Evolutionary conservation across 495 filamentous ascomycete genomes (phyloP).

Genomic region (Trichodelitschia bisporula): DNA sequence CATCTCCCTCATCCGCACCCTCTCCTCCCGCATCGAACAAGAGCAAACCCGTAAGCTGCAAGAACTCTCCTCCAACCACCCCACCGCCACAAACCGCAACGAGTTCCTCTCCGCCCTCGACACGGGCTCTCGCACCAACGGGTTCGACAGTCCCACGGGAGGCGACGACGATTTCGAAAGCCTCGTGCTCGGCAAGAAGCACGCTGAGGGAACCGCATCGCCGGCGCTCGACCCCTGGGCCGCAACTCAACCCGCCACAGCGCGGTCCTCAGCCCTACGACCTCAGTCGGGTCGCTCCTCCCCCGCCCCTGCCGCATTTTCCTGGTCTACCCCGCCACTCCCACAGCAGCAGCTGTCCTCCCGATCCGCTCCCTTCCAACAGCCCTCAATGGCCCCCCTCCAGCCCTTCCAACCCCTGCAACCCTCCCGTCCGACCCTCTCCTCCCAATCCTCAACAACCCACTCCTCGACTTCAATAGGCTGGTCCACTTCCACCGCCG

Average conservation of each 20-base stretch:
- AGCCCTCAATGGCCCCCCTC: slow-evolving; percentile 2
- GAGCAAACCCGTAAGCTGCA: slow-evolving; percentile 73
- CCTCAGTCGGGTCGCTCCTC: slow-evolving; percentile 3
- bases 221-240: slow-evolving; percentile 18
- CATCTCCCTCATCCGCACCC: slow-evolving; percentile 59
- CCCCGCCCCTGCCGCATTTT: slow-evolving; percentile 7
- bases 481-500: neutral
- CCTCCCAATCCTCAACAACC: slow-evolving; percentile 3
- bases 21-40: slow-evolving; percentile 59
- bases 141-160: slow-evolving; percentile 25
- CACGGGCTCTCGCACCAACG: slow-evolving; percentile 35
- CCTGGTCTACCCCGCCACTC: slow-evolving; percentile 10
- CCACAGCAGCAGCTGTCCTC: too few relatives aligned
- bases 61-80: slow-evolving; percentile 35
- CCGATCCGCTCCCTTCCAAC: too few relatives aligned
- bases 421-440: slow-evolving; percentile 1
- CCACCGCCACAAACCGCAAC: neutral
- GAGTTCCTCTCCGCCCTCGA: slow-evolving; percentile 10
- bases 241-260: slow-evolving; percentile 5
- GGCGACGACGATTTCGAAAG: slow-evolving; percentile 54
- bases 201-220: slow-evolving; percentile 10
- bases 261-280: slow-evolving; percentile 3
- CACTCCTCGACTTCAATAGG: neutral
- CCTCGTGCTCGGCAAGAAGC: slow-evolving; percentile 45
- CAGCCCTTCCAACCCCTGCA: slow-evolving; percentile 3